Conservation (phyloP, 2,329 filamentous ascomycete species). For the Epichloe baconii region DNA sequence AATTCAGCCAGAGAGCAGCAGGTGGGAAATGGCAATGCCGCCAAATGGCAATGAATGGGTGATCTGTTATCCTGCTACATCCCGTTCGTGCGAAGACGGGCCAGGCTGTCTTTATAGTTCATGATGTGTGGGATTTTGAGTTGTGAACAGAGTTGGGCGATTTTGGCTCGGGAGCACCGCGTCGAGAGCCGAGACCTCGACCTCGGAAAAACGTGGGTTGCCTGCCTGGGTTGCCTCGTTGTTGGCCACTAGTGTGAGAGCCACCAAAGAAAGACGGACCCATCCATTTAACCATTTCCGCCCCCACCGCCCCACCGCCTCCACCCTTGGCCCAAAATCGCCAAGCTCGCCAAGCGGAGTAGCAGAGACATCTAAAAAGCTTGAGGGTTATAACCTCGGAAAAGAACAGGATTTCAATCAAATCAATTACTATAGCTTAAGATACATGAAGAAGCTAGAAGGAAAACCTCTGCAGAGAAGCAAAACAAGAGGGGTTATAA, state of each 20-base stretch:
- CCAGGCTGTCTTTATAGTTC: constrained; percentile 4
- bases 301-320: not conserved
- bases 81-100: not conserved
- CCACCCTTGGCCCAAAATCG: no score
- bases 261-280: not conserved
- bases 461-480: no score
- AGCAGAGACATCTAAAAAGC: not conserved
- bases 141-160: not conserved
- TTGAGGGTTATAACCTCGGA: no score
- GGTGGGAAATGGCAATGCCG: not conserved
- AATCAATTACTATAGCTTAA: no score
- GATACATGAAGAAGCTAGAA: no score
- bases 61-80: not conserved
- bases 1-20: not conserved
- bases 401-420: no score
- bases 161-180: not conserved
- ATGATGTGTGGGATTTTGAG: not conserved
- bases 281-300: not conserved
- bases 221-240: not conserved
- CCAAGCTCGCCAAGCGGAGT: no score
- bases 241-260: not conserved
- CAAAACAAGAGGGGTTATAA: no score
- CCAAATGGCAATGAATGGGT: not conserved
- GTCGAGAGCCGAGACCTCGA: not conserved
- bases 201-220: not conserved